Conservation (phyloP, 148 eudicot genomes). For the Limonium bicolor region DNA sequence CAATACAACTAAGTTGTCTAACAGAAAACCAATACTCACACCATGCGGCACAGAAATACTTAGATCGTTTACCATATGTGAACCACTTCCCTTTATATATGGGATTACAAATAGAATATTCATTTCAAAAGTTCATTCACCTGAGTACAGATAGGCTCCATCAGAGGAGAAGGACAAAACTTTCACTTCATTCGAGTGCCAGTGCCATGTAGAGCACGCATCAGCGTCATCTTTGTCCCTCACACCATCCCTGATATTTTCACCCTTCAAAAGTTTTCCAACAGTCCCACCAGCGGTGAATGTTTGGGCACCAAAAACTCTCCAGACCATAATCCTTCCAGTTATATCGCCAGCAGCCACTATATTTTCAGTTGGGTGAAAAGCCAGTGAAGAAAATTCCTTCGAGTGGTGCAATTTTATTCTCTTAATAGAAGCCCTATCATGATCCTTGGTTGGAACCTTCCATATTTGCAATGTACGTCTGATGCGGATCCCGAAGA, state of each 20-base stretch:
- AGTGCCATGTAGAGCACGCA: conserved; percentile 92
- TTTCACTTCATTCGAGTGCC: conserved; percentile 88
- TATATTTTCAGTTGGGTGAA: conserved; percentile 69
- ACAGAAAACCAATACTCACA: too few species aligned
- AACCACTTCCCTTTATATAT: too few species aligned
- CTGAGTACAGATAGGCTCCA: conserved; percentile 92
- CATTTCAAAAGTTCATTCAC: conserved; percentile 13
- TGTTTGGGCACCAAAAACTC: conserved; percentile 47
- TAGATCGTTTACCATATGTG: neutral
- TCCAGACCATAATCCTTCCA: conserved; percentile 90
- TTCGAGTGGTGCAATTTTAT: conserved; percentile 75
- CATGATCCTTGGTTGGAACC: conserved; percentile 55
- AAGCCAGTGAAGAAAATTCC: conserved; percentile 45
- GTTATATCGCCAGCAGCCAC: conserved; percentile 86
- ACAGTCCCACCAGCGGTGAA: conserved; percentile 15
- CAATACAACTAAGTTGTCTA: too few species aligned
- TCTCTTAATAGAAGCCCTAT: conserved; percentile 22
- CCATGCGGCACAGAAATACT: neutral
- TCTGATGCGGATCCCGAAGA: conserved; percentile 44
- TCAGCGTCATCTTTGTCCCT: conserved; percentile 77
- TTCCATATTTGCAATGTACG: conserved; percentile 63
- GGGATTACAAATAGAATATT: too few species aligned
- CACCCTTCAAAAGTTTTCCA: conserved; percentile 17
- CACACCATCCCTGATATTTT: conserved; percentile 66
- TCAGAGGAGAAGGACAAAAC: conserved; percentile 82